phyloP scores from a whole-genome alignment of 2,329 filamentous ascomycete species.

The Beauveria asiatica region DNA sequence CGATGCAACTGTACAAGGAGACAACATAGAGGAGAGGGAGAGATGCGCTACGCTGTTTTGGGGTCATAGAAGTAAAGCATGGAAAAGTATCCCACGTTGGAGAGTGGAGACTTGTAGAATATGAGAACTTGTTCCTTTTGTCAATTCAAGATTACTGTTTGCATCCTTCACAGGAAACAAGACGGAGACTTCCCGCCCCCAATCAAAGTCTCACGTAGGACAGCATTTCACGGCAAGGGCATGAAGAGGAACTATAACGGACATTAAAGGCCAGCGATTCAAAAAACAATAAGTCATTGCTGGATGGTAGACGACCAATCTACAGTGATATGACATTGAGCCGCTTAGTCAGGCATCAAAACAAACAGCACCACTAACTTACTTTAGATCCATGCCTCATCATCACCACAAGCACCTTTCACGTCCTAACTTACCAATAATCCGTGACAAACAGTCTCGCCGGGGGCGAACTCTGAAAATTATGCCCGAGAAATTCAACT shows the following conservation, averaged over 20 bases:
- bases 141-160: conserved; percentile 24
- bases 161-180: neutral
- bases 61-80: conserved; percentile 13
- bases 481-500: conserved; percentile 48
- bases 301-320: neutral
- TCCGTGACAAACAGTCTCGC: neutral
- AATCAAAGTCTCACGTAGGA: neutral
- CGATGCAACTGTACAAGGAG: conserved; percentile 3
- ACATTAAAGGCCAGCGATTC: no score
- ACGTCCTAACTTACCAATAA: neutral
- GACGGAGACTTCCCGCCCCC: no score
- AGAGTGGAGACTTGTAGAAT: conserved; percentile 30
- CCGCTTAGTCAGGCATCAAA: neutral
- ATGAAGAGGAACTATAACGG: neutral
- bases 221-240: neutral
- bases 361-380: neutral
- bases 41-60: conserved; percentile 12
- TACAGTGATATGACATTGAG: neutral
- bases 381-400: neutral
- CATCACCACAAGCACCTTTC: neutral
- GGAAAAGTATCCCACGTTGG: conserved; percentile 16
- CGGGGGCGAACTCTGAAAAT: neutral
- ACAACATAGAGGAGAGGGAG: neutral
- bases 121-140: conserved; percentile 26
- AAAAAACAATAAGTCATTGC: neutral